Evolutionary conservation across 2,329 filamentous ascomycete species (phyloP), one percentile per base, ranked within the genome.

Genomic region (Diplodia corticola): DNA sequence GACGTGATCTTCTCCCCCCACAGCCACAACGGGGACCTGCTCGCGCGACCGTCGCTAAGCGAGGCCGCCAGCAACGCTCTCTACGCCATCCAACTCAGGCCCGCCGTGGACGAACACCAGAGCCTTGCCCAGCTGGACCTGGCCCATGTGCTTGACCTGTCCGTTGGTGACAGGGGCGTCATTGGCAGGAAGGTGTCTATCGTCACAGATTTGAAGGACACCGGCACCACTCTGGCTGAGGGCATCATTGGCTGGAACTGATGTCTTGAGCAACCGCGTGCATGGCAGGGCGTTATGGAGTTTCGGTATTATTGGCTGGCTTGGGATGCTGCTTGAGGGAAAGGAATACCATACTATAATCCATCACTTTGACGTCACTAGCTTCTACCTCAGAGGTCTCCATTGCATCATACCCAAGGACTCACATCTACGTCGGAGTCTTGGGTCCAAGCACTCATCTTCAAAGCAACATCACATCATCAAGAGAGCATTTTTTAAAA

Each of bases 161-260:
- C 26, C 1, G 65, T 67, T 26, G 65, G 65, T 28, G 65, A 28
- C 4, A 46, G 48, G 13, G 65, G 65, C 9, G 51, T 67, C 46
- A 64, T 67, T 26, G 65, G 65, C 7, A 37, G 65, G 13, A 53
- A 54, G 17, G 65, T 67, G 5, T 67, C 65, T 6, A 57, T 67
- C 26, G 51, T 67, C 15, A 55, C 50, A 1, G 57, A 30, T 22
- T 7, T 65, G 22, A 61, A 24, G 3, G 64, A 61, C 40, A 26
- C 26, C 17, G 51, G 59, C 17, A 51, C 40, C 35, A 53, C 28
- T 7, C 26, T 67, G 1, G 60, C 60, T 12, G 59, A 67, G 26
- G 65, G 65, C n/a, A 67, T 67, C 22, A 64, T 67, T 26, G 65
- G 65, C 37, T 67, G 53, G 26, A 67, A 67, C 30, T 67, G 65